A percentile compares a stretch with the other conserved stretches of the same genome.
These are phyloP conservation scores for Phialophora macrospora DNA, from an alignment of 2,329 filamentous ascomycete genomes.

Conservation along the genomic window DNA sequence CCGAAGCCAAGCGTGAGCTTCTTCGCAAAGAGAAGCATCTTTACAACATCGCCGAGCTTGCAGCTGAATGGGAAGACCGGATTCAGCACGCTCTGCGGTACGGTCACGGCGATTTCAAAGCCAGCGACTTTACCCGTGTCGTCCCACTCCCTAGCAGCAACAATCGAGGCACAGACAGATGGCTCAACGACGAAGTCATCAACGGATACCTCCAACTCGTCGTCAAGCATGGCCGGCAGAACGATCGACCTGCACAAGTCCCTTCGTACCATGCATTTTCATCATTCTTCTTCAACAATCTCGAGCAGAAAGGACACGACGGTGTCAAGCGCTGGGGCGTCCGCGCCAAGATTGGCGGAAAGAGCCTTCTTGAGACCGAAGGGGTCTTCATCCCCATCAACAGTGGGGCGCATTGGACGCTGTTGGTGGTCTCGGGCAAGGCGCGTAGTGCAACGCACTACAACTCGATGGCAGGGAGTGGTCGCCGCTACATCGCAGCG, in stretches of 20 bases:
- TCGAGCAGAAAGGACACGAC: slow-evolving; percentile 47
- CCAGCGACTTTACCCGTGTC: slow-evolving; percentile 36
- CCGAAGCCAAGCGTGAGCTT: slow-evolving; percentile 38
- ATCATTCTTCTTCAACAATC: slow-evolving; percentile 52
- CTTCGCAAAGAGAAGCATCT: slow-evolving; percentile 32
- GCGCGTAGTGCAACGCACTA: slow-evolving; percentile 54
- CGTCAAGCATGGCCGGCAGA: slow-evolving; percentile 41
- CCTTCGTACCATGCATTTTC: slow-evolving; percentile 52
- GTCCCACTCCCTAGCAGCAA: slow-evolving; percentile 28
- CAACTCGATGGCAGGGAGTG: slow-evolving; percentile 50
- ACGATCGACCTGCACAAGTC: slow-evolving; percentile 39
- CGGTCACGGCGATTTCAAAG: slow-evolving; percentile 29
- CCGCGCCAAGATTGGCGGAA: slow-evolving; percentile 55
- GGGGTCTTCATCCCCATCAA: slow-evolving; percentile 56
- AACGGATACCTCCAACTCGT: slow-evolving; percentile 53
- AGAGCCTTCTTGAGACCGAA: slow-evolving; percentile 51
- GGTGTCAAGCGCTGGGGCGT: slow-evolving; percentile 51
- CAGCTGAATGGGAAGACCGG: slow-evolving; percentile 45
- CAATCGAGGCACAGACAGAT: slow-evolving; percentile 39
- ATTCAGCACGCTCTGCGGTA: slow-evolving; percentile 41
- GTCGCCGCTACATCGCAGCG: slow-evolving; percentile 43
- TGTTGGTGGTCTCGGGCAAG: slow-evolving; percentile 52
- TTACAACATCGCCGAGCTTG: slow-evolving; percentile 45
- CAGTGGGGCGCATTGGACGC: slow-evolving; percentile 54
- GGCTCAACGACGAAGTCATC: slow-evolving; percentile 55